A percentile compares a stretch with the other conserved stretches of the same genome.
These are phyloP conservation scores for Casaregolazyma suthepensis DNA, from an alignment of 1,139 yeast species.

Conservation along the genomic window DNA sequence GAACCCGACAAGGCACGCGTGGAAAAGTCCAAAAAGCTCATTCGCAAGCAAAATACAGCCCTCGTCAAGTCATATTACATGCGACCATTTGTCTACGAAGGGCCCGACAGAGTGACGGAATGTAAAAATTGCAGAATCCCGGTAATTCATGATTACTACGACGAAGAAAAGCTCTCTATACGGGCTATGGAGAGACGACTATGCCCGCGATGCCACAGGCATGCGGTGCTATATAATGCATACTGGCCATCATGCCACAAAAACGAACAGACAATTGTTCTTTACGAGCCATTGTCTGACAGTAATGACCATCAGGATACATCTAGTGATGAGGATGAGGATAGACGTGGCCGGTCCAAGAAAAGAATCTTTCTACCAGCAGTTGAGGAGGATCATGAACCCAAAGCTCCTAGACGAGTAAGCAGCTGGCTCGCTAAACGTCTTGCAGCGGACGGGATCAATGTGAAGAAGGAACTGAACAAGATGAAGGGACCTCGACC, in stretches of 20 bases:
- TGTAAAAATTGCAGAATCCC: conserved; percentile 26
- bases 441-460: conserved; percentile 9
- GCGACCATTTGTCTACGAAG: conserved; percentile 19
- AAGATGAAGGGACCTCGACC: conserved; percentile 5
- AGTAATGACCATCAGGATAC: neutral
- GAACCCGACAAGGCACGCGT: conserved; percentile 1
- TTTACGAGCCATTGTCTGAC: conserved; percentile 14
- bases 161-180: conserved; percentile 14
- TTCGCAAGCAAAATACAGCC: neutral
- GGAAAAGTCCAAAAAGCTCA: neutral
- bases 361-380: conserved; percentile 15
- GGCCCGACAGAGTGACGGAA: conserved; percentile 13
- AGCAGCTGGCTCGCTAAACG: conserved; percentile 19
- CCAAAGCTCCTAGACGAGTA: conserved; percentile 16
- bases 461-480: conserved; percentile 2
- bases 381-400: conserved; percentile 11
- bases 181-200: conserved; percentile 14
- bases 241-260: conserved; percentile 26
- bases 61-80: conserved; percentile 17
- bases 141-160: conserved; percentile 16
- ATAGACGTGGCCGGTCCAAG: conserved; percentile 5
- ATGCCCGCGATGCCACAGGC: conserved; percentile 33
- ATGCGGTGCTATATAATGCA: conserved; percentile 24
- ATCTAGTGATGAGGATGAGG: conserved; percentile 9
- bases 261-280: conserved; percentile 17